Conservation (phyloP, 2,329 filamentous ascomycete species). For the Parastagonospora avenae region DNA sequence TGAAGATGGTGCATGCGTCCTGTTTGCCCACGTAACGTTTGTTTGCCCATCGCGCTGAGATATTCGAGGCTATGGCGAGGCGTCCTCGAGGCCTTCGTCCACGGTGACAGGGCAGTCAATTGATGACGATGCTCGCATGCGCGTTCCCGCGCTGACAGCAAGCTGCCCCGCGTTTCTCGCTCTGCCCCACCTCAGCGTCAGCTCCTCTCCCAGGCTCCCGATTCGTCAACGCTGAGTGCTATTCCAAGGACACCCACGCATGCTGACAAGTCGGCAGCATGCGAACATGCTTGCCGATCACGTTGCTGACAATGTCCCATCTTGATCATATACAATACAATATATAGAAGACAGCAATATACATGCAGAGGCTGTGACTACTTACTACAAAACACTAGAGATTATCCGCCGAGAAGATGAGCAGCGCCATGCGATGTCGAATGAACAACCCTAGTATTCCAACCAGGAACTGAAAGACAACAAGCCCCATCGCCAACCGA, state of each 20-base stretch:
- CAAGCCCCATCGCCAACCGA: constrained; percentile 76
- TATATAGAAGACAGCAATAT: neutral
- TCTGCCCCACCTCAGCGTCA: constrained; percentile 17
- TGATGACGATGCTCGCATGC: constrained; percentile 22
- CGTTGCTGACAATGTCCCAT: neutral
- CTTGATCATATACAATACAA: neutral
- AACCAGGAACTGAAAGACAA: constrained; percentile 74
- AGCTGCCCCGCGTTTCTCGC: constrained; percentile 20
- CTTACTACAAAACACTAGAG: constrained; percentile 21
- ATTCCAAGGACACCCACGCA: neutral
- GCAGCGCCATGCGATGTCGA: constrained; percentile 80
- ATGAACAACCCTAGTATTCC: constrained; percentile 85
- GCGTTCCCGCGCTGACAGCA: neutral
- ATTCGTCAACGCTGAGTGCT: constrained; percentile 15
- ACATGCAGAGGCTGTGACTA: neutral
- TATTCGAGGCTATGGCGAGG: neutral
- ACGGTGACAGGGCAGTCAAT: neutral
- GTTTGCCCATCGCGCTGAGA: neutral
- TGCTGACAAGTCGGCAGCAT: neutral
- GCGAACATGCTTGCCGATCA: constrained; percentile 1
- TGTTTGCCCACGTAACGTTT: neutral
- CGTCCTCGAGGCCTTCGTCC: too few species aligned
- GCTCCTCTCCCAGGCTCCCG: constrained; percentile 15
- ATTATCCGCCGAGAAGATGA: constrained; percentile 93
- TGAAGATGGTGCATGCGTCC: neutral